Conservation (phyloP, 2,329 filamentous ascomycete genomes). For the Diaporthe amygdali region DNA sequence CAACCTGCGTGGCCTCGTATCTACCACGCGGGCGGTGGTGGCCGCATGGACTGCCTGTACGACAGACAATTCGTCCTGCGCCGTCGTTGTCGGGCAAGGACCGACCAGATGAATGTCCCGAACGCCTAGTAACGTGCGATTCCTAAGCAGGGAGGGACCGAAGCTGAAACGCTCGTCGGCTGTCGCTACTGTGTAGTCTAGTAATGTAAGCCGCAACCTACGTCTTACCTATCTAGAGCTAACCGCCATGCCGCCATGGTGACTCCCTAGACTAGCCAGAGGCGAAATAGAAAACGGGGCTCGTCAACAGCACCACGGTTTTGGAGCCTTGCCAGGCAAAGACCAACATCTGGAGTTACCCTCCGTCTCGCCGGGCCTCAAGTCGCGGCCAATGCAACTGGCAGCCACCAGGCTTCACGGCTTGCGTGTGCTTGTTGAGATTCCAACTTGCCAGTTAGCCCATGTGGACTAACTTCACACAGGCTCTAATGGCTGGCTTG, state of each 20-base stretch:
- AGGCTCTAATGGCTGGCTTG: neutral
- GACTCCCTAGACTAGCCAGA: neutral
- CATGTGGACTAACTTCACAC: neutral
- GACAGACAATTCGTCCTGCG: neutral
- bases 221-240: no score
- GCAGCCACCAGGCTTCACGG: neutral
- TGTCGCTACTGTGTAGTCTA: no score
- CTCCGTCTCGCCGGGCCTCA: neutral
- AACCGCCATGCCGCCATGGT: neutral
- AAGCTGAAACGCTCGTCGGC: neutral
- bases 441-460: neutral
- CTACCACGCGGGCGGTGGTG: neutral
- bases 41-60: no score
- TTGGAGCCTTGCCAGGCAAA: neutral
- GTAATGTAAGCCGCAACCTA: neutral
- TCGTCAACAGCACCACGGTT: neutral
- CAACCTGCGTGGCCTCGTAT: constrained; percentile 5
- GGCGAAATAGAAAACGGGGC: neutral
- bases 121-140: no score
- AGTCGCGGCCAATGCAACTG: neutral
- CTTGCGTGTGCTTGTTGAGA: neutral
- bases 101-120: neutral
- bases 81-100: neutral
- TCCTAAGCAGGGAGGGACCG: neutral
- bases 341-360: neutral